Percentiles rank a stretch among this genome's conserved stretches.
These are phyloP conservation scores for Penicillium macrosclerotiorum DNA, from an alignment of 495 filamentous ascomycete species.

Conservation along the genomic window DNA sequence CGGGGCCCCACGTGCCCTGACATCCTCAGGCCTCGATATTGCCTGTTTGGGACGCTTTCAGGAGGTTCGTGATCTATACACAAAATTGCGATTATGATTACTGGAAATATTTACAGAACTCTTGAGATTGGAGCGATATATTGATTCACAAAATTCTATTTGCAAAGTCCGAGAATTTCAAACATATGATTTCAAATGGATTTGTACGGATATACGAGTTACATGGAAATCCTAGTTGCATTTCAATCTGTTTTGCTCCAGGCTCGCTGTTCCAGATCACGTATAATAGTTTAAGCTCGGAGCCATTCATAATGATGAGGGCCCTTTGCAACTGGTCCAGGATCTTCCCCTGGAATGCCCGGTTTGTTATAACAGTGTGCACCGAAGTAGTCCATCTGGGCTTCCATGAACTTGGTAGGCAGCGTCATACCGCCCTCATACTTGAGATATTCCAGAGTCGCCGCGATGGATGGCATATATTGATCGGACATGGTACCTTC, in stretches of 20 bases:
- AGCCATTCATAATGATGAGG: conserved; percentile 46
- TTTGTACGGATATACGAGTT: too few relatives aligned
- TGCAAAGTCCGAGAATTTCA: too few relatives aligned
- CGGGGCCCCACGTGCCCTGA: conserved; percentile 12
- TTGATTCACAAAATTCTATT: too few relatives aligned
- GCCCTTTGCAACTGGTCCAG: conserved; percentile 38
- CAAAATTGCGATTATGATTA: neutral
- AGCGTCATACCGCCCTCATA: conserved; percentile 54
- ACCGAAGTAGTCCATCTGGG: conserved; percentile 76
- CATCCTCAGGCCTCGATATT: conserved; percentile 8
- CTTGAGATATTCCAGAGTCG: conserved; percentile 70
- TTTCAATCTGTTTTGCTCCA: too few relatives aligned
- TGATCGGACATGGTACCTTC: conserved; percentile 59
- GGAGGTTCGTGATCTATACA: neutral
- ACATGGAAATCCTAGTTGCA: too few relatives aligned
- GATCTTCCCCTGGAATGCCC: conserved; percentile 40
- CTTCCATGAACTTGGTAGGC: conserved; percentile 72
- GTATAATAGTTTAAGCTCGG: conserved; percentile 28
- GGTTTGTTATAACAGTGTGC: conserved; percentile 62
- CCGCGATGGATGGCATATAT: conserved; percentile 61
- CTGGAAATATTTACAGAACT: too few relatives aligned
- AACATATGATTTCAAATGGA: too few relatives aligned
- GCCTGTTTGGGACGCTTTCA: neutral
- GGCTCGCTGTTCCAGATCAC: too few relatives aligned
- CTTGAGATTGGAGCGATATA: too few relatives aligned